phyloP scores from a whole-genome alignment of 2,329 filamentous ascomycete genomes.

The Fusarium albidum region DNA sequence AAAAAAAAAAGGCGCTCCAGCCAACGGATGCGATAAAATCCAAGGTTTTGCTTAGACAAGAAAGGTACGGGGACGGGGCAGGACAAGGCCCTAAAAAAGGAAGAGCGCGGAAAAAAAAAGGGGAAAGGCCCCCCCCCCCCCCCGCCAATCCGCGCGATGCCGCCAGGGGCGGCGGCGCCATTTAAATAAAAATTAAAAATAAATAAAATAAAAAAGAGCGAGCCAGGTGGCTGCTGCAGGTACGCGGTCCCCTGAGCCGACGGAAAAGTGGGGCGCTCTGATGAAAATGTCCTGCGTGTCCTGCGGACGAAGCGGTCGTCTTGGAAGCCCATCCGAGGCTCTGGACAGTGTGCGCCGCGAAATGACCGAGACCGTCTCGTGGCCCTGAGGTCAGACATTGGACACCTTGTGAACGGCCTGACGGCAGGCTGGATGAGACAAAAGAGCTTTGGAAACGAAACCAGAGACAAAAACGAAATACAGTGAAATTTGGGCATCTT shows the following conservation, averaged over 20 bases:
- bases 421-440: slow-evolving; percentile 3
- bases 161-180: slow-evolving; percentile 27
- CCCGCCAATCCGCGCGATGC: slow-evolving; percentile 31
- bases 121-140: slow-evolving; percentile 23
- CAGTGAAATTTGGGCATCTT: slow-evolving; percentile 13
- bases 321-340: slow-evolving; percentile 6
- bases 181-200: too few species aligned
- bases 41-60: slow-evolving; percentile 14
- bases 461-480: slow-evolving; percentile 16
- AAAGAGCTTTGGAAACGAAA: slow-evolving; percentile 12
- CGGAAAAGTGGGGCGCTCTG: neutral
- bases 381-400: neutral
- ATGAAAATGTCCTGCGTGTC: too few species aligned
- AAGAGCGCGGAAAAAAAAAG: slow-evolving; percentile 39
- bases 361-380: slow-evolving; percentile 18
- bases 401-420: slow-evolving; percentile 6
- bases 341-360: slow-evolving; percentile 20
- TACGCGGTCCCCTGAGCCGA: slow-evolving; percentile 23
- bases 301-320: too few species aligned
- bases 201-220: slow-evolving; percentile 5
- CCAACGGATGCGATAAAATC: slow-evolving; percentile 28
- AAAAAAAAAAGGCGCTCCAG: neutral
- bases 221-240: slow-evolving; percentile 33
- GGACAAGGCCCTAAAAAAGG: slow-evolving; percentile 19
- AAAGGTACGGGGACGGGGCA: neutral